Evolutionary conservation across 2,329 filamentous ascomycete species (phyloP), one percentile per base, ranked within the genome.

Genomic region (Blastomyces silverae): DNA sequence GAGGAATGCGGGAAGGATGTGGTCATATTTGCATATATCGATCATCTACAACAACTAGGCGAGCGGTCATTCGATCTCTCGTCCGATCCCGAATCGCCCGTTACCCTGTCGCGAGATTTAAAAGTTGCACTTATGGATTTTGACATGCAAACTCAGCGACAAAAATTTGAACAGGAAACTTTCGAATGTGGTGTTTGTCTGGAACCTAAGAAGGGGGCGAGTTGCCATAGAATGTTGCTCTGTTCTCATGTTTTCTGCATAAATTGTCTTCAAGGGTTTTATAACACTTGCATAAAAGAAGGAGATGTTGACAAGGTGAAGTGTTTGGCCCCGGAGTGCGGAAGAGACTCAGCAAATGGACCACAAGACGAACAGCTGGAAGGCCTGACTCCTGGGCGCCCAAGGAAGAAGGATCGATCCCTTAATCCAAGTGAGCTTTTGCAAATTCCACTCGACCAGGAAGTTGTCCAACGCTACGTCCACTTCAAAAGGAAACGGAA

Each of bases 171-270:
- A 66, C 86, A 86, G 69, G 89, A 88, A 70, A 96, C 91, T 0
- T 97, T 94, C 73, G 87, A 92, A 62, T 97, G 93, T 69, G 90
- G 89, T 1, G 84, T 97, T 59, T 97, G 92, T 73, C 78, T 97
- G 58, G 93, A 97, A 75, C 92, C 92, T 0, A 96, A 96, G 76
- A 97, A 95, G 74, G 94, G 94, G 1, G 77, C 80, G 0, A 84
- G 81, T 13, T 97, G 94, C 74, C 89, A 97, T 78, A 85, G 86
- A 53, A 87, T 97, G 82, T 78, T 89, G 57, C 86, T 88, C 65
- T 99, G 94, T 75, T 87, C 86, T 0, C 93, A 99, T 74, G 91
- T 97, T 48, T 99, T 97, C 73, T 99, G 94, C 75, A 79, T 88
- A 22, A 77, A 85, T n/a, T 99, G 94, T 72, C 81, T 99, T 2